Base-by-base conservation (phyloP, 2,329 filamentous ascomycete genomes). In the Thelonectria blattea region DNA sequence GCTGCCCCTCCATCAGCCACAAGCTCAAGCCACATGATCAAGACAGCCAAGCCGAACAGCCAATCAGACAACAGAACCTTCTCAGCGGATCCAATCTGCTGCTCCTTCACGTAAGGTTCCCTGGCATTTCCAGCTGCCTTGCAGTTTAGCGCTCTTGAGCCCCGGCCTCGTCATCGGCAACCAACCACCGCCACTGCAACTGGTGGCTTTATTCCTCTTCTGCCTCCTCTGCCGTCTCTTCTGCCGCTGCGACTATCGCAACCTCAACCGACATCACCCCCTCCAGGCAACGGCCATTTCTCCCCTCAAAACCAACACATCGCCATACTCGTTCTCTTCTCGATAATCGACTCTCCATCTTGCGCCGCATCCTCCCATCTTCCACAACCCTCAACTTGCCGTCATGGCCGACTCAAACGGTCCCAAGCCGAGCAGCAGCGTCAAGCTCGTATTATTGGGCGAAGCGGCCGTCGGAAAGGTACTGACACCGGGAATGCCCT, bases 401-500 rank as follows among this genome's bases (percentile, higher is more conserved):
- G 71, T 52, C 41, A 79, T 79, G 78, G 75, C 78, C 62, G 78
- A 79, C 64, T 82, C 71, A 75, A 87, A 86, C 70, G 83, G 85
- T 75, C 91, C 92, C 63, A 99, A 98, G 83, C 95, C 95, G 65
- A 98, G 93, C 85, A 98, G 93, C 88, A 99, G 95, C 82, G 95
- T 99, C 78, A 99, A 99, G 89, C 90, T 99, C 70, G 95, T 99
- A 67, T 87, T 99, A 75, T 89, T 99, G 60, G 95, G 95, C 69
- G 95, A 99, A 82, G 95, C 95, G 65, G 95, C 95, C 62, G 95
- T 99, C 59, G 95, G 95, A 87, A 99, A 99, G 90, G 95, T 97
- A 83, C 63, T 78, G 20, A 22, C 34, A 47, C 30, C 32, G 39
- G 41, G 30, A 51, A 18, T 41, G 30, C 17, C 22, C 17, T 39